Evolutionary conservation across 495 filamentous ascomycete genomes (phyloP).

Genomic region (Cudoniella acicularis): DNA sequence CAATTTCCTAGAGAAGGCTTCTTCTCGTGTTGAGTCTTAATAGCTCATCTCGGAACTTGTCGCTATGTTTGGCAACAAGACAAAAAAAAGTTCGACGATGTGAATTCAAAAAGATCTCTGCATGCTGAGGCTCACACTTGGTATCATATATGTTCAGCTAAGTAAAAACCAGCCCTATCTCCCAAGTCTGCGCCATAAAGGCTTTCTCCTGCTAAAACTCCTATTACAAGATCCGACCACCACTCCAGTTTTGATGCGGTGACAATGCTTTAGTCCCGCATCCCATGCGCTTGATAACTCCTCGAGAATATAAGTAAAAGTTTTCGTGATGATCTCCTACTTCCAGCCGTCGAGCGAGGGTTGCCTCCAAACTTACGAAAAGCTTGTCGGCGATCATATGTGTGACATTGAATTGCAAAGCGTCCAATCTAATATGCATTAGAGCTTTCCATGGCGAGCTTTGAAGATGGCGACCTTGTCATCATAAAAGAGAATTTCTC

Average conservation of each 20-base stretch:
- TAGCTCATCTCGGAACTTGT: not conserved
- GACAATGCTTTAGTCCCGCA: constrained; percentile 13
- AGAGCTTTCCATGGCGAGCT: constrained; percentile 26
- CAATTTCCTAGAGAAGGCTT: not conserved
- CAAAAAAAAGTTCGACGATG: no score
- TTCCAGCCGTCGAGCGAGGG: not conserved
- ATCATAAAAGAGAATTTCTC: constrained; percentile 87
- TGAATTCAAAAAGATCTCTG: no score
- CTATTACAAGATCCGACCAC: constrained; percentile 10
- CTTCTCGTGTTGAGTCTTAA: not conserved
- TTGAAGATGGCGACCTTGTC: constrained; percentile 71
- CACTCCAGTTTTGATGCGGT: constrained; percentile 1
- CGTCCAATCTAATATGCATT: no score
- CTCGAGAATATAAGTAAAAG: constrained; percentile 17
- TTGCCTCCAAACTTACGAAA: not conserved
- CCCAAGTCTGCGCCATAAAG: not conserved
- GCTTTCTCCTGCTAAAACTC: constrained; percentile 9
- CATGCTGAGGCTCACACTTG: not conserved
- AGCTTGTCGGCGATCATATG: no score
- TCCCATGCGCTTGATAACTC: constrained; percentile 19
- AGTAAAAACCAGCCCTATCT: constrained; percentile 4
- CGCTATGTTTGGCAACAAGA: no score
- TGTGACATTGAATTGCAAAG: no score
- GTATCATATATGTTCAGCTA: not conserved
- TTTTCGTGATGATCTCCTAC: not conserved